Base-by-base conservation (phyloP, 2,329 filamentous ascomycete species). In the Phialophora macrospora region DNA sequence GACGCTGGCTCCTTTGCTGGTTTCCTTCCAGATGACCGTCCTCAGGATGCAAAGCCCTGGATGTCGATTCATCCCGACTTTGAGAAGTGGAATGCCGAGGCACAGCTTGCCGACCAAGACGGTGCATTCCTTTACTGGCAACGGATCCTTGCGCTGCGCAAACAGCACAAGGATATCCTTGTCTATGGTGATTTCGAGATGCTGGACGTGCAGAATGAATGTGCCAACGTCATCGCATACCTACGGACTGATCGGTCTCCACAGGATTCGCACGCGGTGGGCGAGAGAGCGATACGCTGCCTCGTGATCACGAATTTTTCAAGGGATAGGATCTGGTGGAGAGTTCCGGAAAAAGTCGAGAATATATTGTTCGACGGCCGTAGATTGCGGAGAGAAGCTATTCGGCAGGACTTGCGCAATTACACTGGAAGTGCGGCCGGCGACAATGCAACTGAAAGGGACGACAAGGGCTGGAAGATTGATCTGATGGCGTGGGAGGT, bases 41-140 rank as follows among this genome's bases (percentile, higher is more conserved):
- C 54, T 20, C 28, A 58, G 46, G 60, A 58, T 38, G 64, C 64
- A 9, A 65, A 62, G 17, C 85, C 86, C 0, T 88, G 87, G 86
- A 88, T 88, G 85, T 79, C 83, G 2, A 79, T 85, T 11, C 81
- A 86, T 65, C 84, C 85, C 26, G 81, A 84, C 59, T 85, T 84
- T 65, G 77, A 73, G 49, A 74, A 75, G 0, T 78, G 88, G 73
- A 90, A 90, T 65, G 87, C 86, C 0, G 80, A 82, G 11, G 78
- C 80, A 1, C 88, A 90, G 73, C 69, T 77, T 0, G 67, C 77
- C 0, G 78, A 83, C 32, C 66, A 75, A 0, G 65, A 75, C 0
- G 81, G 80, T 28, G 84, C 88, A 2, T 79, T 87, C 59, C 79
- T 82, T 46, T 90, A 88, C 75, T 90, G 88, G 86, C 84, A 83